A percentile compares a stretch with the other conserved stretches of the same genome.
These are phyloP conservation scores for Fistulinella staudtii DNA, from an alignment of 1,284 basidiomycete species.

Conservation along the genomic window DNA sequence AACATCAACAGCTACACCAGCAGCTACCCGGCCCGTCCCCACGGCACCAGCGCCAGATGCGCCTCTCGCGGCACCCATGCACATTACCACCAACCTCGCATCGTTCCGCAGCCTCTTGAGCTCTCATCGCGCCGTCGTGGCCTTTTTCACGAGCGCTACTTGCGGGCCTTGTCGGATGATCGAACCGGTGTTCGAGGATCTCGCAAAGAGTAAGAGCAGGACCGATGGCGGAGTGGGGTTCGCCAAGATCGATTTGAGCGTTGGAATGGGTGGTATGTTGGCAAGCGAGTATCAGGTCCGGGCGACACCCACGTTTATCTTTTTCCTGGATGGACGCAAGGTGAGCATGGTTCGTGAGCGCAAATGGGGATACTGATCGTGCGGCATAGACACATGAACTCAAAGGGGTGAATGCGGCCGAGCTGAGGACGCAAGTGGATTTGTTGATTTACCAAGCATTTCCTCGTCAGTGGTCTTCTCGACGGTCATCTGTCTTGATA, in stretches of 20 bases:
- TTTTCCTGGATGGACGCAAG: conserved; percentile 77
- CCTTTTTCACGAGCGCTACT: conserved; percentile 62
- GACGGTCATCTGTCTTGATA: background rate
- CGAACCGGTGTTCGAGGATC: conserved; percentile 58
- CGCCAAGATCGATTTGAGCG: conserved; percentile 74
- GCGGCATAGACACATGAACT: conserved; percentile 60
- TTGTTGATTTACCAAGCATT: conserved; percentile 70
- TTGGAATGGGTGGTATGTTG: conserved; percentile 58
- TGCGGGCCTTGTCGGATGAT: conserved; percentile 63
- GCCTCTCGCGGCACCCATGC: conserved; percentile 59
- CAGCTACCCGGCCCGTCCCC: conserved; percentile 9
- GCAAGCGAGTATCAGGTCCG: conserved; percentile 64
- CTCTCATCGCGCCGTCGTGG: conserved; percentile 52
- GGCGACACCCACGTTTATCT: conserved; percentile 85
- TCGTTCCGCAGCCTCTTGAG: conserved; percentile 50
- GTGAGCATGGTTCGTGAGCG: conserved; percentile 33
- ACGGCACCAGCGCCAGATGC: conserved; percentile 36
- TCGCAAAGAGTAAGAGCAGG: conserved; percentile 42
- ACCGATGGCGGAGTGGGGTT: conserved; percentile 55
- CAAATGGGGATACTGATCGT: conserved; percentile 11
- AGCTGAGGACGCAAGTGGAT: conserved; percentile 68
- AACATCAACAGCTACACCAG: conserved; percentile 16
- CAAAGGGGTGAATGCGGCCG: conserved; percentile 66
- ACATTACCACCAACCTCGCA: conserved; percentile 53
- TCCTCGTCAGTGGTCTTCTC: conserved; percentile 60